Base-by-base conservation (phyloP, 768 basidiomycete species). In the Amanita pseudoporphyria region DNA sequence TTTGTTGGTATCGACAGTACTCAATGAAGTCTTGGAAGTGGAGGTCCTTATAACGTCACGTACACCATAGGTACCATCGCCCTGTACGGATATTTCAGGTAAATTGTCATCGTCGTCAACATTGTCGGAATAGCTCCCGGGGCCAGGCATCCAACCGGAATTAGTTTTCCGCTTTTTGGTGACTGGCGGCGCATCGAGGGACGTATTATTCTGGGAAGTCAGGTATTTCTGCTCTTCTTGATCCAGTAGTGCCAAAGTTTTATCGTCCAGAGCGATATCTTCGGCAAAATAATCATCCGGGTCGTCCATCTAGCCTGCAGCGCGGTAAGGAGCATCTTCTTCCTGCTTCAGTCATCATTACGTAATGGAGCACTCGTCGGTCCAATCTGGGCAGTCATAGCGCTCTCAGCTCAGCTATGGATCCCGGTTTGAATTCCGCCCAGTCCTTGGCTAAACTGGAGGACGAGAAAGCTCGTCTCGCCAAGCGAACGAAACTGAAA, bases 221-320 rank as follows among this genome's bases (percentile, higher is more conserved):
- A 65, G 55, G 54, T 65, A 73, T 54, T 68, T 64, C 58, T 70
- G 63, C 54, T 87, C 85, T 49, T 74, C 73, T 48, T 72, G 67
- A 55, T 85, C 82, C 16, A 87, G 71, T 24, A 72, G 64, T 9
- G 83, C 82, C 44, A 85, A 62, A 0, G 78, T 71, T 52, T 74
- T 67, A 45, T 77, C 81, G 58, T 87, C 82, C 36, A 87, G 64
- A 37, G 77, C 69, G 53, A 84, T 67, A 48, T 81, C 81, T 60
- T 83, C 82, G 55, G 71, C 68, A 61, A 74, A 71, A 60, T 81
- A 81, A 59, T 81, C 74, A 63, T 86, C 86, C 26, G 75, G 79
- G 64, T 76, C 76, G 56, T 74, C 67, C 81, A 84, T 84, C 13
- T 12, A 24, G 40, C 12, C 21, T 19, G 38, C 9, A 40, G 38